A percentile compares a stretch with the other conserved stretches of the same genome.
Evolutionary conservation across 495 filamentous ascomycete species (phyloP).

Genomic region (Penicillium argentinense): DNA sequence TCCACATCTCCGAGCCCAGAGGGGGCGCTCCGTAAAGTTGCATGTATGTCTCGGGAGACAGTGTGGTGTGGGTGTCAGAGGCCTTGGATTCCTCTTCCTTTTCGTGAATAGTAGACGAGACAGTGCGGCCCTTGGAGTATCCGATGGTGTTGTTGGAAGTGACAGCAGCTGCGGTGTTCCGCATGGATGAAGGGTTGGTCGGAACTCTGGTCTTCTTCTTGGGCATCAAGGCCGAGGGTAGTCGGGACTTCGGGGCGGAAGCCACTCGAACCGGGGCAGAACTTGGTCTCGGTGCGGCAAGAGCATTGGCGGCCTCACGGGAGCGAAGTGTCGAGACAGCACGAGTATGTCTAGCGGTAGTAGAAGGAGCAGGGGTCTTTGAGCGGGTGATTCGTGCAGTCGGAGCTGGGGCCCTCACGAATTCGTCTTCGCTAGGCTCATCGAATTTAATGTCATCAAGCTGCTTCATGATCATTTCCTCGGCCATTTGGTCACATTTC

Average conservation of each 20-base stretch:
- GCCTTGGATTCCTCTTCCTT: conserved; percentile 20
- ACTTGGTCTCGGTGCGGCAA: conserved; percentile 41
- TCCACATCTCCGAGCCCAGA: conserved; percentile 45
- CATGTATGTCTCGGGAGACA: conserved; percentile 46
- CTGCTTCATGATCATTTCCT: conserved; percentile 62
- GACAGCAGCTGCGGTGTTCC: conserved; percentile 59
- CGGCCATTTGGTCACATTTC: conserved; percentile 46
- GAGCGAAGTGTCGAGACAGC: conserved; percentile 48
- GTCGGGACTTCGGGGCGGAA: conserved; percentile 41
- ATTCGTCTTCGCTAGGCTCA: conserved; percentile 34
- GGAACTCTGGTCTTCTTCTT: conserved; percentile 38
- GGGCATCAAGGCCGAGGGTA: conserved; percentile 36
- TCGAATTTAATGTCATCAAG: conserved; percentile 58
- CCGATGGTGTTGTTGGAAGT: conserved; percentile 76
- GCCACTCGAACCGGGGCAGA: conserved; percentile 35
- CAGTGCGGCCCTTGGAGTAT: conserved; percentile 71
- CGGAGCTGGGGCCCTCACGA: conserved; percentile 5
- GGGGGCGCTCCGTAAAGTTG: conserved; percentile 42
- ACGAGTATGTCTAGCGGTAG: conserved; percentile 21
- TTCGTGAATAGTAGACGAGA: conserved; percentile 50
- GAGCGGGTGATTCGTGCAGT: conserved; percentile 21
- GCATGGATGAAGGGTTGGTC: conserved; percentile 54
- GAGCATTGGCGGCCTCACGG: conserved; percentile 55
- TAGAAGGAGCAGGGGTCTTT: conserved; percentile 32
- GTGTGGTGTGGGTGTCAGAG: conserved; percentile 19